Conservation (phyloP, 495 filamentous ascomycete genomes). For the Lasiosphaeria miniovina region DNA sequence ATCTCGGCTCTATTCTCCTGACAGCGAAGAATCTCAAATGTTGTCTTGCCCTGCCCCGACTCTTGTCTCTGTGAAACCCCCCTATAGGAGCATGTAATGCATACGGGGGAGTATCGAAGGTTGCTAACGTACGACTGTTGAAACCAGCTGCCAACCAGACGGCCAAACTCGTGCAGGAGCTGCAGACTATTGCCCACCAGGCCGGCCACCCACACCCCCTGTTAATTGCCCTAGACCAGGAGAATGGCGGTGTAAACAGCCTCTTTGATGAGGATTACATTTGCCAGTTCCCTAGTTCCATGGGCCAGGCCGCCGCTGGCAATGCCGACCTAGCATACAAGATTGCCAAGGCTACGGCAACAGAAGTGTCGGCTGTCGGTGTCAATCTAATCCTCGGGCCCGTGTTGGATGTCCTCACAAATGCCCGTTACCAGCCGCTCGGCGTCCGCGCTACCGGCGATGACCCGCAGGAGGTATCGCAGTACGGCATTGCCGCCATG, state of each 20-base stretch:
- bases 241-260: conserved; percentile 94
- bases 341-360: conserved; percentile 80
- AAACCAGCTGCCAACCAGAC: conserved; percentile 74
- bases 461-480: conserved; percentile 85
- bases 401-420: conserved; percentile 85
- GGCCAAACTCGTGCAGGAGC: conserved; percentile 73
- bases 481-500: conserved; percentile 82
- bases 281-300: conserved; percentile 85
- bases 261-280: conserved; percentile 89
- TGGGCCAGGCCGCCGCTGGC: conserved; percentile 85
- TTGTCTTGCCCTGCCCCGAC: conserved; percentile 26
- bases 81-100: neutral
- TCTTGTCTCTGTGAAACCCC: conserved; percentile 14
- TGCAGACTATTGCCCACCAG: conserved; percentile 83
- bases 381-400: conserved; percentile 90
- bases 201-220: conserved; percentile 82
- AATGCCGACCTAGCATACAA: conserved; percentile 74
- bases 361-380: conserved; percentile 80
- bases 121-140: conserved; percentile 1
- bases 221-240: conserved; percentile 82
- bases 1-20: conserved; percentile 71
- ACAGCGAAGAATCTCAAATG: conserved; percentile 92
- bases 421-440: conserved; percentile 80
- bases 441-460: conserved; percentile 81
- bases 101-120: neutral